Evolutionary conservation across 148 eudicot genomes (phyloP).

Genomic region (Silene latifolia): DNA sequence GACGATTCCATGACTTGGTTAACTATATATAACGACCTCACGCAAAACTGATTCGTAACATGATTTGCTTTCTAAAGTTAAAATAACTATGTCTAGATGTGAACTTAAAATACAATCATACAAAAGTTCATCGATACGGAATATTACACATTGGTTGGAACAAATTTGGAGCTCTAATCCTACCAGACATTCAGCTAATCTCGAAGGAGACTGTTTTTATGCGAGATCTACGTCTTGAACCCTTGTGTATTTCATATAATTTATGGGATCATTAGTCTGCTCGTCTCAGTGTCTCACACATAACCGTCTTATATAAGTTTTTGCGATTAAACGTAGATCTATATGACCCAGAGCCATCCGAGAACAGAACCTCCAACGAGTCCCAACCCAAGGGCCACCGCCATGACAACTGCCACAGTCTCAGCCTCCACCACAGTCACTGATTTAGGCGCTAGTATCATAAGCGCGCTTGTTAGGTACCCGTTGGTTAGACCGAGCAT

Average conservation of each 20-base stretch:
- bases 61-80: no score
- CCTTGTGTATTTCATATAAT: not conserved
- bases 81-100: no score
- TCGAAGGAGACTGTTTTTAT: not conserved
- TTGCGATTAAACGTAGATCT: not conserved
- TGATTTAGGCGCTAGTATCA: slow-evolving; percentile 75
- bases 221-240: not conserved
- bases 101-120: no score
- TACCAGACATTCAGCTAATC: not conserved
- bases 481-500: slow-evolving; percentile 73
- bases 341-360: slow-evolving; percentile 85
- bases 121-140: not conserved
- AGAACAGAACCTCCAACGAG: slow-evolving; percentile 71
- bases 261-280: no score
- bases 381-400: slow-evolving; percentile 64
- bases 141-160: not conserved
- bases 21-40: no score
- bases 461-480: slow-evolving; percentile 69
- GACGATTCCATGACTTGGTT: no score
- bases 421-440: slow-evolving; percentile 66
- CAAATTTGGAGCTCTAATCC: not conserved
- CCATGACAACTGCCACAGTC: slow-evolving; percentile 75
- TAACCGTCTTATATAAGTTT: no score
- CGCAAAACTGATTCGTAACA: no score
- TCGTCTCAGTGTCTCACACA: no score